Conservation (phyloP, 2,329 filamentous ascomycete genomes). For the Camillea tinctor region DNA sequence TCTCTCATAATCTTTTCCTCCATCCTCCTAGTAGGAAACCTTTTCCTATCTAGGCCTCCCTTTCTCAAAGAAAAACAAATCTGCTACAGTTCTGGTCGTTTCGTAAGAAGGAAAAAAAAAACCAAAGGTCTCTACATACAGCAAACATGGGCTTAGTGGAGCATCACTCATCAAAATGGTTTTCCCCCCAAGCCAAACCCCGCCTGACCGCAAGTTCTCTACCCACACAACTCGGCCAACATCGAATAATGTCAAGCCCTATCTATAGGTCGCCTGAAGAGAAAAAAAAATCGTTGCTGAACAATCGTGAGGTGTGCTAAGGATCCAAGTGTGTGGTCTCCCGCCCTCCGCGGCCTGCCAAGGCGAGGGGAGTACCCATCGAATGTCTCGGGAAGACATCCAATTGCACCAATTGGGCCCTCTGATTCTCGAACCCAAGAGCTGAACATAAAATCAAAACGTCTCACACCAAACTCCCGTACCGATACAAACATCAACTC, state of each 20-base stretch:
- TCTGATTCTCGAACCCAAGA: constrained; percentile 3
- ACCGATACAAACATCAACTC: constrained; percentile 22
- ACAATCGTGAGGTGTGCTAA: constrained; percentile 23
- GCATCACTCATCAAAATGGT: constrained; percentile 12
- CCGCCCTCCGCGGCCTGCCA: constrained; percentile 24
- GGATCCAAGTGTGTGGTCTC: constrained; percentile 28
- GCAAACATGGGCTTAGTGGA: constrained; percentile 12
- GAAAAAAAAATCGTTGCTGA: constrained; percentile 15
- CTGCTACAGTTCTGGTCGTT: constrained; percentile 11
- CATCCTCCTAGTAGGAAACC: not conserved
- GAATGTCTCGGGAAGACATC: not conserved
- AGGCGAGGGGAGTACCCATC: constrained; percentile 15
- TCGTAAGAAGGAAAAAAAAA: constrained; percentile 11
- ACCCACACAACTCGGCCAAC: constrained; percentile 15
- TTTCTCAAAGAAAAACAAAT: constrained; percentile 8
- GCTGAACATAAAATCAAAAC: constrained; percentile 20
- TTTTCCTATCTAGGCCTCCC: not conserved
- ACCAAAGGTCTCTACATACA: constrained; percentile 17
- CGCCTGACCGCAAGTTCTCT: constrained; percentile 9
- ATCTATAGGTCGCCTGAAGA: constrained; percentile 25
- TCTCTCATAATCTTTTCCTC: not conserved
- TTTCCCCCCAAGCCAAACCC: constrained; percentile 7
- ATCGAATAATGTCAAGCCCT: constrained; percentile 18
- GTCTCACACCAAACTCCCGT: constrained; percentile 23
- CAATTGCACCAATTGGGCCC: not conserved